Conservation (phyloP, 2,329 filamentous ascomycete species). For the Claviceps maximensis region DNA sequence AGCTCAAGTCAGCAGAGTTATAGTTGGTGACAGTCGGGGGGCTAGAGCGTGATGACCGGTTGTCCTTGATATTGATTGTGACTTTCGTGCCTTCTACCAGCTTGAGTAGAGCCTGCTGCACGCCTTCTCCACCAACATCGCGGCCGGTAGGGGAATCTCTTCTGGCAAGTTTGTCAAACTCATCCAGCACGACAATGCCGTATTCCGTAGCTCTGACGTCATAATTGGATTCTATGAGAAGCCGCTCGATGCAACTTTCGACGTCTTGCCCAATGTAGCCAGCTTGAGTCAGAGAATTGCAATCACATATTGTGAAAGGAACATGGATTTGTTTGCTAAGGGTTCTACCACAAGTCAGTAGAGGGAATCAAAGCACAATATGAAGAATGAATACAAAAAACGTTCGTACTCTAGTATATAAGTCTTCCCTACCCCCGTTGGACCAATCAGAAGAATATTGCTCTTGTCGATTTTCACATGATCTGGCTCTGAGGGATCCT, state of each 20-base stretch:
- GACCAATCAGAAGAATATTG: constrained; percentile 80
- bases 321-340: constrained; percentile 87
- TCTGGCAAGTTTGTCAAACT: constrained; percentile 93
- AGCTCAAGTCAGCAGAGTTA: constrained; percentile 28
- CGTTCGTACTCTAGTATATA: constrained; percentile 63
- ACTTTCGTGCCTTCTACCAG: constrained; percentile 93
- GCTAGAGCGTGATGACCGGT: constrained; percentile 43
- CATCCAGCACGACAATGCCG: constrained; percentile 90
- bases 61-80: constrained; percentile 78
- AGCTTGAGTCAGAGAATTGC: constrained; percentile 89
- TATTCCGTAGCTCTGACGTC: constrained; percentile 73
- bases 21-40: constrained; percentile 41
- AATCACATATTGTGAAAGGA: constrained; percentile 90
- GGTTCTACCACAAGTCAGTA: constrained; percentile 45
- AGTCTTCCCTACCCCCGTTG: constrained; percentile 92
- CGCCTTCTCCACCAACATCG: constrained; percentile 90
- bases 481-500: constrained; percentile 29
- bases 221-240: constrained; percentile 83
- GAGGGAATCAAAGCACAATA: neutral
- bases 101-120: constrained; percentile 89
- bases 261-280: constrained; percentile 97
- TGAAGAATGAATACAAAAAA: too few species aligned
- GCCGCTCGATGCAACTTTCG: constrained; percentile 84
- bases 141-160: constrained; percentile 78
- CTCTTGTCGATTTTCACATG: constrained; percentile 82